These are phyloP conservation scores for Thoreauomyces humboldtii DNA, from an alignment of 192 early-diverging fungal genomes.

Conservation along the genomic window DNA sequence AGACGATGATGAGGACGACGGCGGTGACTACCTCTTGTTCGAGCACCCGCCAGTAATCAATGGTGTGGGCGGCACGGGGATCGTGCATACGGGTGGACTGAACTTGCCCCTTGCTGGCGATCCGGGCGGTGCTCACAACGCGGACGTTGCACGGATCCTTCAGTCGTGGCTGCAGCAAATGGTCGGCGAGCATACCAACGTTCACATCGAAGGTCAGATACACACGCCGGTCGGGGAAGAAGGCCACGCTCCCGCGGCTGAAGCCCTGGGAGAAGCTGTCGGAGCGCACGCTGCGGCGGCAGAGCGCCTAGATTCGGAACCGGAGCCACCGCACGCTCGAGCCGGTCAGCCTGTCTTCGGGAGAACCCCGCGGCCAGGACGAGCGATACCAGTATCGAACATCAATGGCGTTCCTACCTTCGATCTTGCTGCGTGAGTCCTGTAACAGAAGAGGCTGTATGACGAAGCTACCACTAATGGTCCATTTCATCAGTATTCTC, in stretches of 20 bases:
- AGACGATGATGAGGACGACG: slow-evolving; percentile 17
- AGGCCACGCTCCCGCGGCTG: slow-evolving; percentile 7
- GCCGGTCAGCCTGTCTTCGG: background rate
- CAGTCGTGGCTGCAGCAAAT: slow-evolving; percentile 30
- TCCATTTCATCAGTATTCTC: background rate
- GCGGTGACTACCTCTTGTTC: slow-evolving; percentile 1
- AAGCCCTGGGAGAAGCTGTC: background rate
- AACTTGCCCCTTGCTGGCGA: background rate
- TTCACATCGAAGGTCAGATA: background rate
- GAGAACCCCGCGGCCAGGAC: background rate
- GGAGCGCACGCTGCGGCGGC: slow-evolving; percentile 23
- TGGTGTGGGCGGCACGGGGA: slow-evolving; percentile 1
- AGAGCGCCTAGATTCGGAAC: background rate
- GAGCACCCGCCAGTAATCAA: background rate
- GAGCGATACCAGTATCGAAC: background rate
- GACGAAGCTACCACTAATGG: background rate
- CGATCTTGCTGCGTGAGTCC: slow-evolving; percentile 22
- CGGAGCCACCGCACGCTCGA: background rate
- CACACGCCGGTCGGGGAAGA: slow-evolving; percentile 1
- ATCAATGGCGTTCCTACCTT: background rate
- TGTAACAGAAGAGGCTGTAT: background rate
- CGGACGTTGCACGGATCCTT: slow-evolving; percentile 19
- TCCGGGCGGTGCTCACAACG: background rate
- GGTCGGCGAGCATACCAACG: slow-evolving; percentile 4
- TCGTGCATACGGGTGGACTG: background rate